Evolutionary conservation across 257 asterid species (phyloP).

Genomic region (Petunia secreta): DNA sequence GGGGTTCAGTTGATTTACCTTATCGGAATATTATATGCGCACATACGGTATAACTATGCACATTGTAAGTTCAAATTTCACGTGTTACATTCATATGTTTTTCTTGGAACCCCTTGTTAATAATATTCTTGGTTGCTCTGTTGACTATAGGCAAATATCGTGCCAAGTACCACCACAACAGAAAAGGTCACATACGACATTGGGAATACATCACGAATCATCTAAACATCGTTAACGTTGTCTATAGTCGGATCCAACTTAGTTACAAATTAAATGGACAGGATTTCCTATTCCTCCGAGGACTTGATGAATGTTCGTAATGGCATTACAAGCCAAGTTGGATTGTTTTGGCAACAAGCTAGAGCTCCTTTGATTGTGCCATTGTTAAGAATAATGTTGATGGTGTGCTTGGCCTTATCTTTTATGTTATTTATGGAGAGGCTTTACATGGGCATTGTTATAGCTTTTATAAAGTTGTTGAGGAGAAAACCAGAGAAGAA

Average conservation of each 20-base stretch:
- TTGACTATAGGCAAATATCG: no score
- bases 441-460: constrained; percentile 50
- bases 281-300: background rate
- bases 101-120: background rate
- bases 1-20: no score
- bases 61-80: no score
- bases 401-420: constrained; percentile 53
- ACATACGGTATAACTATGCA: no score
- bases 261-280: background rate
- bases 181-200: no score
- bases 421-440: constrained; percentile 28
- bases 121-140: no score
- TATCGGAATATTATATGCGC: no score
- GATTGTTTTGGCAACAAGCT: constrained; percentile 38
- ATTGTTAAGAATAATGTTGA: constrained; percentile 41
- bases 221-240: no score
- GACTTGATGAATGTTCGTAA: constrained; percentile 21
- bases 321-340: constrained; percentile 38
- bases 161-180: no score
- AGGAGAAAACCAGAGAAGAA: constrained; percentile 31
- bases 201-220: no score
- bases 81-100: background rate
- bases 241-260: no score
- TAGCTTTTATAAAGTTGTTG: constrained; percentile 38
- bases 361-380: constrained; percentile 48